These are phyloP conservation scores for Malassezia furfur DNA, from an alignment of 1,284 basidiomycete species.

Conservation along the genomic window DNA sequence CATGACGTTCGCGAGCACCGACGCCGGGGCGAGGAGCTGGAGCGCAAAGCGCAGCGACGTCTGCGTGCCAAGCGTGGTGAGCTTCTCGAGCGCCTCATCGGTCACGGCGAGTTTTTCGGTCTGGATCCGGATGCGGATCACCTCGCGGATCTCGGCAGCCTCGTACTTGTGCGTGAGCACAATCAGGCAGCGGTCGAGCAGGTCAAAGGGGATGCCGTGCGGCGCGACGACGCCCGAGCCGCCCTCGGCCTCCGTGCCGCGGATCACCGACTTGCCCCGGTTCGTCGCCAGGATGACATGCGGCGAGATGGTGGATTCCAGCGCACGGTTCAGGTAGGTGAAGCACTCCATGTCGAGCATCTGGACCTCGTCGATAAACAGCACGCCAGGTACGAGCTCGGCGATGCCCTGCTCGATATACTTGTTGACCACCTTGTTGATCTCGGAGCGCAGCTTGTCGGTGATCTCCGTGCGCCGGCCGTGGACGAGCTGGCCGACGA, in stretches of 20 bases:
- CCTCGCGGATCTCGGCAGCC: conserved; percentile 73
- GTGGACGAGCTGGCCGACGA: conserved; percentile 94
- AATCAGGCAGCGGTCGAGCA: conserved; percentile 92
- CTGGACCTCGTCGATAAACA: conserved; percentile 99
- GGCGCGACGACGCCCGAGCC: conserved; percentile 70
- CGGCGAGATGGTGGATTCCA: conserved; percentile 92
- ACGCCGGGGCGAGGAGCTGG: conserved; percentile 81
- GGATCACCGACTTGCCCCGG: conserved; percentile 77
- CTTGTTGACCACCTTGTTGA: conserved; percentile 94
- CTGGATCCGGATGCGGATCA: conserved; percentile 73
- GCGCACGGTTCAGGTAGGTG: conserved; percentile 89
- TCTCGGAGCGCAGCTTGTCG: conserved; percentile 86
- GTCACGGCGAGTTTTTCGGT: conserved; percentile 75
- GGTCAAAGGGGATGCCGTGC: conserved; percentile 86
- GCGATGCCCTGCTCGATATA: conserved; percentile 98
- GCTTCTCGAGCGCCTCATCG: conserved; percentile 65
- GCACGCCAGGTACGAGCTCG: conserved; percentile 90
- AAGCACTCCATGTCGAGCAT: conserved; percentile 99
- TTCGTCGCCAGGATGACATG: conserved; percentile 96
- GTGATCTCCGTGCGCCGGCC: conserved; percentile 90
- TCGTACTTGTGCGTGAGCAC: conserved; percentile 82
- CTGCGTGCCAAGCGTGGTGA: conserved; percentile 73
- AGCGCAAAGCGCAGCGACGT: conserved; percentile 81
- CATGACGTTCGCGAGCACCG: conserved; percentile 69
- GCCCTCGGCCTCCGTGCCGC: conserved; percentile 61